Conservation (phyloP, 352 stramenopile species). For the Phytopythium helicoides region DNA sequence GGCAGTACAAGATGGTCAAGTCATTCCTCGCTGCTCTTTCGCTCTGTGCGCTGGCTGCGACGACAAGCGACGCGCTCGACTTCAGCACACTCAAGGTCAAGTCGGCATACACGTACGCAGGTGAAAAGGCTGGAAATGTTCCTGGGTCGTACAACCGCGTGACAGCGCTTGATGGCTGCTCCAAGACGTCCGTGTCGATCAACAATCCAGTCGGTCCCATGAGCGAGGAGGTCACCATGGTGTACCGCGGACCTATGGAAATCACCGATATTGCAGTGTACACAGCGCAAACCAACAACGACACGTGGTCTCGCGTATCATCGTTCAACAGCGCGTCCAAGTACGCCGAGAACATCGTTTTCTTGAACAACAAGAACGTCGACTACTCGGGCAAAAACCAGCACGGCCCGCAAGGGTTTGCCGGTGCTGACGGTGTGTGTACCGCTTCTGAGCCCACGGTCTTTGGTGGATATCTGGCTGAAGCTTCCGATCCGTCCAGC, state of each 20-base stretch:
- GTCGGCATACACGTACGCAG: constrained; percentile 46
- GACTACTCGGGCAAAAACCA: too few species aligned
- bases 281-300: constrained; percentile 18
- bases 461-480: too few species aligned
- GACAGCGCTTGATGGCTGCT: constrained; percentile 30
- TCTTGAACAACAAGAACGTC: too few species aligned
- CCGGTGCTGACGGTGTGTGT: too few species aligned
- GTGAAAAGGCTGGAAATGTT: constrained; percentile 47
- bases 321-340: too few species aligned
- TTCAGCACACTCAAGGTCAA: constrained; percentile 21
- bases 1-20: background rate
- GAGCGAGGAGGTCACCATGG: constrained; percentile 54
- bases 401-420: too few species aligned
- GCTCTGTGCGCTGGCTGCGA: background rate
- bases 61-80: background rate
- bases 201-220: constrained; percentile 54
- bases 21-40: background rate
- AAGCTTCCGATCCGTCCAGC: too few species aligned
- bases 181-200: constrained; percentile 32
- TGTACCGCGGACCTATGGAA: constrained; percentile 61
- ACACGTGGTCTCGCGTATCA: constrained; percentile 50
- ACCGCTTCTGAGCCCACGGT: too few species aligned
- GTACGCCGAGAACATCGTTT: too few species aligned
- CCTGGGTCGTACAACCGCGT: constrained; percentile 47
- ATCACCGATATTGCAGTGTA: constrained; percentile 70